Evolutionary conservation across 768 basidiomycete genomes (phyloP), one percentile per base, ranked within the genome.

Genomic region (Mycena vitilis): DNA sequence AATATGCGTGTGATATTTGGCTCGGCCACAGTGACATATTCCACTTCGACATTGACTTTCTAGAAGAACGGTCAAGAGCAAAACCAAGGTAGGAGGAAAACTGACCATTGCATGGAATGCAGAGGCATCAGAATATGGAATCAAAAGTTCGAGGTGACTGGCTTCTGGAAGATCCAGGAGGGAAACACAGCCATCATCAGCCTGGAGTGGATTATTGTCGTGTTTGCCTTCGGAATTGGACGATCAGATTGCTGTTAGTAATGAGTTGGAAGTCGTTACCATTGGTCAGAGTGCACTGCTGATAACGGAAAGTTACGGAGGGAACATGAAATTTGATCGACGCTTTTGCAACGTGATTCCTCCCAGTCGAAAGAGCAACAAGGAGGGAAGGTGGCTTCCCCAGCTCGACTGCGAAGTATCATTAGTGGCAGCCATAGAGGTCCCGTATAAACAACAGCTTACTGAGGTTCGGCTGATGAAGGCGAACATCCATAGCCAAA

Each of bases 51-150:
- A 13, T 83, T 83, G 36, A 95, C 85, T 91, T 91, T 89, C 93
- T 93, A 73, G 30, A 53, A 37, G 16, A 42, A 42, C 11, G 60
- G 7, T 53, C 52, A 60, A 55, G 53, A 45, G 56, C 51, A 30
- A 54, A 45, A 59, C 55, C 12, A 11, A 4, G 40, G 36, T 47
- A 23, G 53, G 62, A 16, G 4, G 34, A 15, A 12, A 20, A 78
- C 88, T 48, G 74, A 93, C 92, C 83, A 94, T 84, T 6, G 84
- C 83, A 68, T 85, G 83, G 63, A 88, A 84, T 30, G 86, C 83
- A 11, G 91, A 88, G 0, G 86, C 85, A 76, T 92, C 90, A 0
- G 87, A 86, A 76, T 94, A 90, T 4, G 93, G 91, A 37, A 94
- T 74, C 36, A 84, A 78, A 52, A 93, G 76, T n/a, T 79, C 75